Evolutionary conservation across 2,329 filamentous ascomycete species (phyloP).

Genomic region (Colletotrichum ledebouriae): DNA sequence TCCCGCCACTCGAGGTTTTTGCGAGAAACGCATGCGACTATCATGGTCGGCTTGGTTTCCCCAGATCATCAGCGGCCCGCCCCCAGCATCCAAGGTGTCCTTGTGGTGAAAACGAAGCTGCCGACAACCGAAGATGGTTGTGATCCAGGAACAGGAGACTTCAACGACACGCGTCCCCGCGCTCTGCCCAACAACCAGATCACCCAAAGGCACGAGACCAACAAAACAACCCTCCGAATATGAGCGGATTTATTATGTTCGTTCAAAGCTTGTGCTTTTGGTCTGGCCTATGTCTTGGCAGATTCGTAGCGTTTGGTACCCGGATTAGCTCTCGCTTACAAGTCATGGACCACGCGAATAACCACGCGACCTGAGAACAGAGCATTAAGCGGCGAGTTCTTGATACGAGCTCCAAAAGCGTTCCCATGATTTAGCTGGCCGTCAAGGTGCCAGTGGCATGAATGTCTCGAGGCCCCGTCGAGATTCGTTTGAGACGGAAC

Average conservation of each 20-base stretch:
- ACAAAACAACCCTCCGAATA: neutral
- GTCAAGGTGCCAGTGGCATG: too few relatives aligned
- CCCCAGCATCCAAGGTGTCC: neutral
- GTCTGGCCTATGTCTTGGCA: neutral
- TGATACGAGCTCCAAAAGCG: slow-evolving; percentile 1
- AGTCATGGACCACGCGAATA: neutral
- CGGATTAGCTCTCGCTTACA: slow-evolving; percentile 1
- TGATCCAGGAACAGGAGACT: slow-evolving; percentile 5
- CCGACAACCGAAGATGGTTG: slow-evolving; percentile 11
- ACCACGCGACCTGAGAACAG: too few relatives aligned
- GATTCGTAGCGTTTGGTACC: neutral
- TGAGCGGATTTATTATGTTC: neutral
- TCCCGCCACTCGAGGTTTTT: too few relatives aligned
- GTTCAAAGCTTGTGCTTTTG: neutral
- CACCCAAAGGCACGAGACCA: slow-evolving; percentile 5
- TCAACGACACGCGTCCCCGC: slow-evolving; percentile 8
- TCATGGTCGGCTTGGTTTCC: neutral
- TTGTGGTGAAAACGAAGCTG: slow-evolving; percentile 1
- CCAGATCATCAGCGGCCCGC: neutral
- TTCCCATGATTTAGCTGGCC: neutral
- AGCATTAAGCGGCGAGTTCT: neutral
- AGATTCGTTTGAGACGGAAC: neutral
- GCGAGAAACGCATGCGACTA: too few relatives aligned
- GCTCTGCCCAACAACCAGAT: neutral
- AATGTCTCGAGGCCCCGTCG: slow-evolving; percentile 1